phyloP scores from a whole-genome alignment of 495 filamentous ascomycete genomes.

The Hypomontagnella monticulosa region DNA sequence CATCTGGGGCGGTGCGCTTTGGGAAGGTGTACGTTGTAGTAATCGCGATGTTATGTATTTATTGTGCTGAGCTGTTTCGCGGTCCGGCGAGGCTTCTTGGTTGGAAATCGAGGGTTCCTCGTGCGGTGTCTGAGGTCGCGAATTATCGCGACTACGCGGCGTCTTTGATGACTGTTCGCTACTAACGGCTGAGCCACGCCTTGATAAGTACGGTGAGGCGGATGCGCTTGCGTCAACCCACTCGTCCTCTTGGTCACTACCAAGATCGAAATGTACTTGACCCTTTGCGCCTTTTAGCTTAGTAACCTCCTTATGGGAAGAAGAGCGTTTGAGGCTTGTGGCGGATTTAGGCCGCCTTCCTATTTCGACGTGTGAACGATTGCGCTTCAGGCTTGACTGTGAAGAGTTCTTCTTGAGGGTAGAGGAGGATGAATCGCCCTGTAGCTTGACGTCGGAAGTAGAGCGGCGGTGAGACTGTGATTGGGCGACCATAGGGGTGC shows the following conservation, averaged over 20 bases:
- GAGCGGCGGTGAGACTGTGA: conserved; percentile 56
- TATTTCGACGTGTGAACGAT: conserved; percentile 59
- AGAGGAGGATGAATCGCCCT: conserved; percentile 46
- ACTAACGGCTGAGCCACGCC: conserved; percentile 57
- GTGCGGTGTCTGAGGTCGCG: conserved; percentile 33
- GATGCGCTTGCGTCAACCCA: conserved; percentile 67
- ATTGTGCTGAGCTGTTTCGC: conserved; percentile 48
- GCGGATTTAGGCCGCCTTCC: conserved; percentile 59
- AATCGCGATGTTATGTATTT: conserved; percentile 66
- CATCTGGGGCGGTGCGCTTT: conserved; percentile 68
- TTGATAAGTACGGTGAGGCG: conserved; percentile 63
- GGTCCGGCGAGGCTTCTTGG: conserved; percentile 37
- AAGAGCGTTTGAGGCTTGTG: conserved; percentile 55
- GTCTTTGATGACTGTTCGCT: conserved; percentile 46
- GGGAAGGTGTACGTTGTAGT: conserved; percentile 64
- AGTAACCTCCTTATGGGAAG: conserved; percentile 52
- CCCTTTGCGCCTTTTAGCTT: conserved; percentile 50
- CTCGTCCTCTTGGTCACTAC: conserved; percentile 60
- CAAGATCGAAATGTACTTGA: conserved; percentile 63
- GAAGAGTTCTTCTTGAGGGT: conserved; percentile 59
- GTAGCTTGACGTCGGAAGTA: conserved; percentile 54
- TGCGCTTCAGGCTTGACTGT: conserved; percentile 57
- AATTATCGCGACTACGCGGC: conserved; percentile 31
- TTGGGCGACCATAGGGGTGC: conserved; percentile 38
- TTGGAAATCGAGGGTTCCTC: conserved; percentile 33